Evolutionary conservation across 352 stramenopile species (phyloP).

Genomic region (Globisporangium irregulare): DNA sequence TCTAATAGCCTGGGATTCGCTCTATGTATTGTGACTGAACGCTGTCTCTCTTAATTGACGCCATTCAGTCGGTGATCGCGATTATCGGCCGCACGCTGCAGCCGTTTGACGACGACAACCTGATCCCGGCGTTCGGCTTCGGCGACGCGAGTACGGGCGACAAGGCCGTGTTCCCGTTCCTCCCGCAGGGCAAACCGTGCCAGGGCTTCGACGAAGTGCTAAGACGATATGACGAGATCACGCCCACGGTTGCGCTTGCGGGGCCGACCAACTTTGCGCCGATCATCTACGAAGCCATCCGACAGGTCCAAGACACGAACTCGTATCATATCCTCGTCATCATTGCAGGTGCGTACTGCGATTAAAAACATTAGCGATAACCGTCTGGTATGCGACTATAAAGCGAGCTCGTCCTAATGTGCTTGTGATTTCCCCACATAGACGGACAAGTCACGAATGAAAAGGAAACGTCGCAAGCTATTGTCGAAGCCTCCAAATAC

Average conservation of each 20-base stretch:
- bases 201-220: conserved; percentile 57
- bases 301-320: conserved; percentile 38
- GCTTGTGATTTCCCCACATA: not conserved
- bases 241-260: conserved; percentile 40
- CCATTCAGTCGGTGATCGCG: conserved; percentile 38
- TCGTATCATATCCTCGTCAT: conserved; percentile 78
- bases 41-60: not conserved
- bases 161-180: conserved; percentile 54
- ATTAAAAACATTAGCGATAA: not conserved
- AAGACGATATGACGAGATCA: conserved; percentile 46
- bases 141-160: conserved; percentile 55
- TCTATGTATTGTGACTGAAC: not conserved
- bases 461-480: conserved; percentile 61
- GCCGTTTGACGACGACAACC: conserved; percentile 64
- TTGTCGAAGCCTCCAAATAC: conserved; percentile 68
- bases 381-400: not conserved
- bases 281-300: conserved; percentile 71
- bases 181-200: conserved; percentile 33
- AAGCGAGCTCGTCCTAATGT: not conserved
- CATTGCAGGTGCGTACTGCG: conserved; percentile 27
- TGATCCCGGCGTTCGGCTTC: conserved; percentile 78
- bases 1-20: not conserved
- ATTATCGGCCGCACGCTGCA: conserved; percentile 68
- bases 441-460: conserved; percentile 70
- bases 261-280: conserved; percentile 80